These are phyloP conservation scores for Chaetomiaceae sp. DNA, from an alignment of 2,329 filamentous ascomycete genomes.

Conservation along the genomic window DNA sequence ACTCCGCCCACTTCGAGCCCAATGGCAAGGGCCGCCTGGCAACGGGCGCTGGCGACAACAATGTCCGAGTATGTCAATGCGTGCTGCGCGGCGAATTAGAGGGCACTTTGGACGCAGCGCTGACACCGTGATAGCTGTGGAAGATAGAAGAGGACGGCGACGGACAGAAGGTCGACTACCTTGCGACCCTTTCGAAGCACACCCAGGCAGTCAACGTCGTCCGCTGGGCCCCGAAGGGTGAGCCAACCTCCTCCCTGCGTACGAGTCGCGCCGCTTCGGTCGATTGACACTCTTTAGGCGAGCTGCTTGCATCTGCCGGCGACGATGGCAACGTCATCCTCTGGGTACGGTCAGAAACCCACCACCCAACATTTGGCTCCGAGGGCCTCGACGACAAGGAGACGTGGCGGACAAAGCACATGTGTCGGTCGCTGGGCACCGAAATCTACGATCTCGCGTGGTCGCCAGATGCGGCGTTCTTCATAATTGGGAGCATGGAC, in stretches of 20 bases:
- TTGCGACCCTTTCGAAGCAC: constrained; percentile 88
- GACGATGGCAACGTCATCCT: constrained; percentile 96
- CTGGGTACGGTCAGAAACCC: constrained; percentile 84
- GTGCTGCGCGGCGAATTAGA: neutral
- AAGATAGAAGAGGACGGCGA: constrained; percentile 80
- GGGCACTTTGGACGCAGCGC: neutral
- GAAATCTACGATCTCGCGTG: constrained; percentile 98
- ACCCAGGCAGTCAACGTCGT: constrained; percentile 98
- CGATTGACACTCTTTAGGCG: constrained; percentile 52
- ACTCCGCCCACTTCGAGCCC: constrained; percentile 94
- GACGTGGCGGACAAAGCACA: constrained; percentile 93
- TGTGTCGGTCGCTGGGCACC: constrained; percentile 90
- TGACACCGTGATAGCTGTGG: constrained; percentile 63
- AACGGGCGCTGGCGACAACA: constrained; percentile 93
- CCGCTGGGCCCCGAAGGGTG: constrained; percentile 90
- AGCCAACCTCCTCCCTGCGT: constrained; percentile 19
- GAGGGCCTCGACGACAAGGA: constrained; percentile 91
- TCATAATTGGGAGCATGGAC: constrained; percentile 99
- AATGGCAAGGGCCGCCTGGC: constrained; percentile 86
- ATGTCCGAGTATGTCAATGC: constrained; percentile 69
- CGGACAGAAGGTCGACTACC: constrained; percentile 83
- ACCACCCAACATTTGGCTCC: constrained; percentile 67
- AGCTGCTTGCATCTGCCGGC: constrained; percentile 88
- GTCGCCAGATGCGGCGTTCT: constrained; percentile 95
- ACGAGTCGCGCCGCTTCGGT: no score